Base-by-base conservation (phyloP, 164 flowering plant species). In the Aristolochia contorta region DNA sequence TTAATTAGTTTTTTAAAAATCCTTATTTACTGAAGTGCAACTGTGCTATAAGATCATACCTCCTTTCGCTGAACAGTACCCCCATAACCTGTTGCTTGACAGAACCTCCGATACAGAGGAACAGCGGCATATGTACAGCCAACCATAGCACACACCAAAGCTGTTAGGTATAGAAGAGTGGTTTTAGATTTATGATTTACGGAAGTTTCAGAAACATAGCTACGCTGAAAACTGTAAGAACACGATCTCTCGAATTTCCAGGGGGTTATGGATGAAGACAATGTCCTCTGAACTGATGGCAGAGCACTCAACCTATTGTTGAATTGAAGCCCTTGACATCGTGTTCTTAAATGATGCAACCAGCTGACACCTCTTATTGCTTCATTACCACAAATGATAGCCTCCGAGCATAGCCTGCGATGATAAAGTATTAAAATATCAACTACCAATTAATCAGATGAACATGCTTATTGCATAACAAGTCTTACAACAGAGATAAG, bases 71-170 rank as follows among this genome's bases (percentile, higher is more conserved):
- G 93, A 68, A 92, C 80, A 51, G 98, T 92, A 12, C 98, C 98
- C 0, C 98, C 96, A 76, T 92, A 87, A 3, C 96, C 96, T 50
- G 96, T 92, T 62, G 89, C 96, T 67, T 92, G 96, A 69, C 96
- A 89, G 58, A 92, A 92, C 60, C 85, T 85, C 61, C 93, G 74
- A 58, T 87, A 89, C 50, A 92, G 62, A 16, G 98, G 98, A 10
- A 89, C 96, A 57, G 98, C 86, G 19, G 98, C 96, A 77, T 89
- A 92, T 47, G 77, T 85, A 64, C 76, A 41, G 18, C 96, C 98
- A 56, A 92, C 91, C 98, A 92, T 89, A 0, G 72, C 88, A 74
- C 78, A 75, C 57, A 80, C 89, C 74, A 92, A 51, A 3, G 75
- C 86, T 12, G 83, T 77, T 45, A 92, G 72, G 63, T 89, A 92